Conservation (phyloP, 108 stramenopile genomes). For the Conticribra guillardii region DNA sequence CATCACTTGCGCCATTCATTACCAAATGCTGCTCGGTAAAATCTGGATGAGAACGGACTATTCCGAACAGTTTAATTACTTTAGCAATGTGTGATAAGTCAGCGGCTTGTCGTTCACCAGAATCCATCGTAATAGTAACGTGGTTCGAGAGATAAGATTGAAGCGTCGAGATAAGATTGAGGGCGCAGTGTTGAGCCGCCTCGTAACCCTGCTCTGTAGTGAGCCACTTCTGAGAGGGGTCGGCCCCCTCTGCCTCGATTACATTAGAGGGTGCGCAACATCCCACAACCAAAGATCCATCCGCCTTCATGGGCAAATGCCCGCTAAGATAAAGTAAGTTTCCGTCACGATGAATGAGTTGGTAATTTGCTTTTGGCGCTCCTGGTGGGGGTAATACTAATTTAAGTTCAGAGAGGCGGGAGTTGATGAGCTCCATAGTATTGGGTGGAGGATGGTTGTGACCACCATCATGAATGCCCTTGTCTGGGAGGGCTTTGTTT, state of each 20-base stretch:
- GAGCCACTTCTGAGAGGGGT: slow-evolving; percentile 7
- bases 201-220: slow-evolving; percentile 60
- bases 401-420: slow-evolving; percentile 32
- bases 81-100: slow-evolving; percentile 40
- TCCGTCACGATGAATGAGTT: slow-evolving; percentile 47
- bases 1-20: slow-evolving; percentile 51
- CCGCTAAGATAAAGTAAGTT: slow-evolving; percentile 55
- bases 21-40: slow-evolving; percentile 49
- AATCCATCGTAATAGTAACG: slow-evolving; percentile 6
- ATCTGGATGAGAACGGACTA: slow-evolving; percentile 42
- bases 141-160: slow-evolving; percentile 34
- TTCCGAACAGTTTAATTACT: slow-evolving; percentile 48
- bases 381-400: slow-evolving; percentile 36
- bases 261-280: slow-evolving; percentile 47
- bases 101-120: slow-evolving; percentile 8
- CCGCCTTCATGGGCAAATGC: slow-evolving; percentile 52
- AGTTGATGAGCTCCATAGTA: slow-evolving; percentile 29
- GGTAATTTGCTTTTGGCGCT: slow-evolving; percentile 46
- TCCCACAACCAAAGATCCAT: slow-evolving; percentile 54
- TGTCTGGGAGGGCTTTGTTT: not conserved
- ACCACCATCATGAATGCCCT: not conserved
- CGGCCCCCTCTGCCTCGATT: slow-evolving; percentile 20
- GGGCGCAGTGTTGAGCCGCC: slow-evolving; percentile 54
- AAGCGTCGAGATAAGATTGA: slow-evolving; percentile 59
- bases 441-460: slow-evolving; percentile 15